Percentiles rank a stretch among this genome's conserved stretches.
phyloP scores from a whole-genome alignment of 1,284 basidiomycete species.

The Afroboletus lepidellus region DNA sequence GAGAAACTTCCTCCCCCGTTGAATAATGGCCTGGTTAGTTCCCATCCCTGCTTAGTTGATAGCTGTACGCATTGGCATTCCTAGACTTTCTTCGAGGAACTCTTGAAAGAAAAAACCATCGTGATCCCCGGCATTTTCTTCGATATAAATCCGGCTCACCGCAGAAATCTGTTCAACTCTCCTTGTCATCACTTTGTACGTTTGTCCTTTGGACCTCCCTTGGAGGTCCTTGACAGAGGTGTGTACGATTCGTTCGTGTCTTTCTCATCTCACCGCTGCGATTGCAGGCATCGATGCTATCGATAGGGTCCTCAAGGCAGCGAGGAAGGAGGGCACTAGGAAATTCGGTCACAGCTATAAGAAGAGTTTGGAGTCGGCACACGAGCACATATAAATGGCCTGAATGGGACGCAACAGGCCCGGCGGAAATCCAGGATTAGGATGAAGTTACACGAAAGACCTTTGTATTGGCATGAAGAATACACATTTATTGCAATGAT shows the following conservation, averaged over 20 bases:
- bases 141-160: conserved; percentile 83
- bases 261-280: conserved; percentile 2
- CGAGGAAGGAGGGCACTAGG: conserved; percentile 57
- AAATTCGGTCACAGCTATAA: conserved; percentile 69
- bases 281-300: conserved; percentile 81
- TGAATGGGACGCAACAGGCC: background rate
- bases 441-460: conserved; percentile 1
- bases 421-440: background rate
- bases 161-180: conserved; percentile 84
- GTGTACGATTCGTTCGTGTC: conserved; percentile 16
- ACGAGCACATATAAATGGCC: conserved; percentile 24
- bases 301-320: conserved; percentile 71
- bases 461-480: conserved; percentile 1
- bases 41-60: background rate
- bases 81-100: conserved; percentile 91
- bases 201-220: conserved; percentile 83
- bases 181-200: conserved; percentile 90
- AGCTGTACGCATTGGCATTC: conserved; percentile 1
- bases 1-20: conserved; percentile 74
- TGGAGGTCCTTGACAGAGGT: conserved; percentile 82
- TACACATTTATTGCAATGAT: conserved; percentile 23
- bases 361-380: conserved; percentile 48
- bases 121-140: conserved; percentile 92
- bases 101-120: conserved; percentile 87
- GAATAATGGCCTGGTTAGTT: conserved; percentile 79